Percentiles rank a stretch among this genome's conserved stretches.
These are phyloP conservation scores for Elaeis guineensis DNA, from an alignment of 176 grass and related monocot species.

Conservation along the genomic window DNA sequence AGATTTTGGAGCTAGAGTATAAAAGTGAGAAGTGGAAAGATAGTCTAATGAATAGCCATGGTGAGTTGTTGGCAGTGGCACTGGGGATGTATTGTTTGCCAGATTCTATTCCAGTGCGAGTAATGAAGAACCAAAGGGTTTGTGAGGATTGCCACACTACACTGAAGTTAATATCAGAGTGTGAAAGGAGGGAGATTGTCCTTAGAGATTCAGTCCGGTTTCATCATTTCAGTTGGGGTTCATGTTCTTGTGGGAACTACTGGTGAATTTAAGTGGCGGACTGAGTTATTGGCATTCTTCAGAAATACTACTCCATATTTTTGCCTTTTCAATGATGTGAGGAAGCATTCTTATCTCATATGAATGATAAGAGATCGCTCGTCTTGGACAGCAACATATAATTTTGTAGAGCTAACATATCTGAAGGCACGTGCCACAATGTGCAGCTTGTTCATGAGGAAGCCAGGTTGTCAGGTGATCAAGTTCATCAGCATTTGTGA, in stretches of 20 bases:
- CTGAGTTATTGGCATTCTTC: no score
- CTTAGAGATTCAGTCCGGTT: slow-evolving; percentile 57
- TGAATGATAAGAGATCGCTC: no score
- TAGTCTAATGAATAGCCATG: slow-evolving; percentile 38
- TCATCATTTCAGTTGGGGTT: slow-evolving; percentile 64
- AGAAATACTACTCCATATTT: no score
- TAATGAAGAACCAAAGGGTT: slow-evolving; percentile 79
- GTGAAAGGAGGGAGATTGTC: slow-evolving; percentile 52
- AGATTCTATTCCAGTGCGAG: slow-evolving; percentile 28
- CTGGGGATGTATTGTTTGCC: slow-evolving; percentile 39
- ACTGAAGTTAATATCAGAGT: slow-evolving; percentile 56
- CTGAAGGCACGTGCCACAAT: no score
- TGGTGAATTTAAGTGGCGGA: slow-evolving; percentile 26
- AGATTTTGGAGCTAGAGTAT: slow-evolving; percentile 49
- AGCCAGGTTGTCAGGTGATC: no score
- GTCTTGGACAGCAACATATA: no score
- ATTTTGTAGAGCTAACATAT: no score
- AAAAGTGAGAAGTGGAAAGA: slow-evolving; percentile 36
- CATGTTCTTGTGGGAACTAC: slow-evolving; percentile 66
- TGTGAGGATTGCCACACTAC: slow-evolving; percentile 56
- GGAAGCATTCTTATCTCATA: no score
- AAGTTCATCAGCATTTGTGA: no score
- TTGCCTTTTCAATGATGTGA: no score
- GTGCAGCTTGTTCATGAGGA: no score
- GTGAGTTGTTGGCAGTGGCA: slow-evolving; percentile 52